Conservation (phyloP, 73 alveolate species). For the Blepharisma japonicum region DNA sequence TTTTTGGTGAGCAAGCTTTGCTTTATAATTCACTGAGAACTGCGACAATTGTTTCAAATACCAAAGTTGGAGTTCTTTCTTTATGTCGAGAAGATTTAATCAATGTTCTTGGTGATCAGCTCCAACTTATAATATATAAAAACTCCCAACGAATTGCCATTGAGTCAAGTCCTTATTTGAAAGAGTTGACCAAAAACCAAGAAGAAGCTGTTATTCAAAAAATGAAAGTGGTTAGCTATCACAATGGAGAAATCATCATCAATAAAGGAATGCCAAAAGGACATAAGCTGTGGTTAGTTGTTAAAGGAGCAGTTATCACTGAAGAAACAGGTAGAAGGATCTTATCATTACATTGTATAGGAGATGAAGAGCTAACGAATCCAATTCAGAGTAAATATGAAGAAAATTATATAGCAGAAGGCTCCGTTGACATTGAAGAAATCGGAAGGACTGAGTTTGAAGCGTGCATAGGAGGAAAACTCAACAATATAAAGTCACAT, state of each 20-base stretch:
- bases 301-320: too few relatives aligned
- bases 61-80: too few relatives aligned
- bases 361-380: neutral
- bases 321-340: neutral
- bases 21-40: constrained; percentile 81
- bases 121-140: neutral
- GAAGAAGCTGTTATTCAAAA: neutral
- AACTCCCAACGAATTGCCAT: constrained; percentile 1
- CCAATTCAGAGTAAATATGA: neutral
- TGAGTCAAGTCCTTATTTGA: neutral
- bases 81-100: constrained; percentile 27
- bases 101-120: neutral
- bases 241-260: too few relatives aligned
- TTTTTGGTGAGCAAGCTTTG: constrained; percentile 96
- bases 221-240: too few relatives aligned
- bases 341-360: neutral
- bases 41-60: too few relatives aligned
- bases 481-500: constrained; percentile 1
- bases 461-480: constrained; percentile 9
- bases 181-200: neutral
- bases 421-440: neutral
- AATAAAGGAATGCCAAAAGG: too few relatives aligned
- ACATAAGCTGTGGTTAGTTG: too few relatives aligned
- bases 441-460: neutral
- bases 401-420: constrained; percentile 11